Evolutionary conservation across 306 rosid species (phyloP), one percentile per base, ranked within the genome.

Genomic region (Hippophae rhamnoides): DNA sequence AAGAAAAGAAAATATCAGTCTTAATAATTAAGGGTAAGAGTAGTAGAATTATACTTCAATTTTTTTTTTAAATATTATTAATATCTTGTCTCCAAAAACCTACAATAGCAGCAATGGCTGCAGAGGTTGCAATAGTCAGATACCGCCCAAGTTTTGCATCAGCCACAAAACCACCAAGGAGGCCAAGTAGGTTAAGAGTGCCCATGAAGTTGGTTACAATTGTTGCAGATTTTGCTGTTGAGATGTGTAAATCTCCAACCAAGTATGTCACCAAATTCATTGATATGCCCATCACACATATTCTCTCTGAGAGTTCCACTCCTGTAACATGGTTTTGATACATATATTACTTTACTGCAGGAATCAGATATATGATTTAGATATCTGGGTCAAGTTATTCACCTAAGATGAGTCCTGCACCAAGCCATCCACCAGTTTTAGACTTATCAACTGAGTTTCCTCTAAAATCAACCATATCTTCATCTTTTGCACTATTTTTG

Each of bases 401-500:
- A 92, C 98, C 95, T 86, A 92, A 79, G 74, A 82, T 86, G 54
- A 92, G 89, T 59, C 95, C 96, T 51, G 96, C 95, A 50, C 82
- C 96, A 56, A 87, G 72, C 98, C 98, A 92, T 43, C 96, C 86
- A 2, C 98, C 96, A 9, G 89, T 83, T 60, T 74, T 85, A 23
- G 81, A 69, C 60, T 85, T 92, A 66, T 87, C 89, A 0, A 59
- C 84, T 0, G 84, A 87, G 6, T 71, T 63, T 12, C 96, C 96
- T 54, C 89, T 68, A 63, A 74, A 87, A 78, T 92, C 84, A 54
- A 78, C 81, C 13, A 76, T 70, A 46, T 58, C 61, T 63, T 57
- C 78, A 23, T 74, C 87, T 43, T 72, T 71, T 67, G 59, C 72
- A 49, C 73, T 75, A 40, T 50, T 78, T 56, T 81, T 62, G 48